These are phyloP conservation scores for Asterionellopsis glacialis DNA, from an alignment of 108 stramenopile species.

Conservation along the genomic window DNA sequence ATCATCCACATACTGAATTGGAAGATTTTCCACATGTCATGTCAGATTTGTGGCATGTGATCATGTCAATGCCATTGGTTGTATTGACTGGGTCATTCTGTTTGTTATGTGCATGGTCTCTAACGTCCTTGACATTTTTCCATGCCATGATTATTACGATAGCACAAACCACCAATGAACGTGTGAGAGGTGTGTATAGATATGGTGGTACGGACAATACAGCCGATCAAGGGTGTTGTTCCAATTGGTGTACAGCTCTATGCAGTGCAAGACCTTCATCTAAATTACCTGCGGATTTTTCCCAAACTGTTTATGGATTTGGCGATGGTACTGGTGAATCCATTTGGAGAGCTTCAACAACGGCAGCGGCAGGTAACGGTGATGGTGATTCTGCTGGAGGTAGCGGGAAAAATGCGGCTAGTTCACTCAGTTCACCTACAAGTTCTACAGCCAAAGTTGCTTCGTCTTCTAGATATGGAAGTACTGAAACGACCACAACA, in stretches of 20 bases:
- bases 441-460: too few relatives aligned
- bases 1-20: conserved; percentile 8
- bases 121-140: conserved; percentile 59
- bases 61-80: conserved; percentile 48
- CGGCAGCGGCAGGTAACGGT: too few relatives aligned
- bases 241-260: conserved; percentile 60
- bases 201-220: conserved; percentile 46
- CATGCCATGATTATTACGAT: conserved; percentile 73
- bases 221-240: conserved; percentile 63
- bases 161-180: conserved; percentile 84
- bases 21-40: neutral
- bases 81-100: conserved; percentile 55
- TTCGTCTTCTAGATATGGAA: too few relatives aligned
- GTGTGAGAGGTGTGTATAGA: conserved; percentile 73
- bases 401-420: too few relatives aligned
- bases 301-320: neutral
- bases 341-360: too few relatives aligned
- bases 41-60: conserved; percentile 23
- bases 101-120: conserved; percentile 75
- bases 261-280: conserved; percentile 20
- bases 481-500: too few relatives aligned
- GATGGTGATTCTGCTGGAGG: too few relatives aligned
- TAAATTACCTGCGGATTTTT: conserved; percentile 34
- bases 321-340: too few relatives aligned
- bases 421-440: too few relatives aligned